Conservation (phyloP, 73 alveolate genomes). For the Stentor roeselii region DNA sequence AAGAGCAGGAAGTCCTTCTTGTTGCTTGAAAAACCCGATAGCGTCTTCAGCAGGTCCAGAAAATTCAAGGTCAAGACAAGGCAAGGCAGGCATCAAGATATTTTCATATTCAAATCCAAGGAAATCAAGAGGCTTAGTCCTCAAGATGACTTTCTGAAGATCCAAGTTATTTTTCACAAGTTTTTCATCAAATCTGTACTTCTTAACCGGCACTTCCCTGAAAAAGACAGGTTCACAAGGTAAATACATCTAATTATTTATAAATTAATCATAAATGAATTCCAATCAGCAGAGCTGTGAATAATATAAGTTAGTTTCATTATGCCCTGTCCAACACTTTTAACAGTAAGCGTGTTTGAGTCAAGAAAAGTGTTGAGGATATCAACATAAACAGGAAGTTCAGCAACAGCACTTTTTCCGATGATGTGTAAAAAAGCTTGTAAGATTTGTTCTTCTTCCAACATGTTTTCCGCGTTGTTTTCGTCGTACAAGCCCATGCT, state of each 20-base stretch:
- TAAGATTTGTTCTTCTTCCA: not conserved
- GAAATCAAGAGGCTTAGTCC: not conserved
- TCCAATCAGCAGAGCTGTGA: not conserved
- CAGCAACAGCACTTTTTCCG: not conserved
- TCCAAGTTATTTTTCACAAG: not conserved
- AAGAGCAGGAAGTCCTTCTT: not conserved
- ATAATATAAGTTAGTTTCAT: not conserved
- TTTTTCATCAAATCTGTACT: not conserved
- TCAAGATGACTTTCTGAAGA: not conserved
- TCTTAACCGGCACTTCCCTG: not conserved
- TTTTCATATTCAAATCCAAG: slow-evolving; percentile 28
- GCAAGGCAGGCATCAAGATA: slow-evolving; percentile 24
- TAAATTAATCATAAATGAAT: not conserved
- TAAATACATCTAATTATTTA: no score
- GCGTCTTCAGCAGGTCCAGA: not conserved
- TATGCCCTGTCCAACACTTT: not conserved
- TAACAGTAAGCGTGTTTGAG: not conserved
- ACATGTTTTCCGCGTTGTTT: not conserved
- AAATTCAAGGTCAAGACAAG: slow-evolving; percentile 26
- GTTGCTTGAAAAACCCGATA: not conserved
- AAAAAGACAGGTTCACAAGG: no score
- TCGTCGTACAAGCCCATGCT: not conserved
- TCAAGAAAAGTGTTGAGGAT: not conserved
- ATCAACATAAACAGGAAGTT: not conserved
- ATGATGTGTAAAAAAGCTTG: not conserved